These are phyloP conservation scores for Pseudogymnoascus sp. DNA, from an alignment of 2,329 filamentous ascomycete species.

Conservation along the genomic window DNA sequence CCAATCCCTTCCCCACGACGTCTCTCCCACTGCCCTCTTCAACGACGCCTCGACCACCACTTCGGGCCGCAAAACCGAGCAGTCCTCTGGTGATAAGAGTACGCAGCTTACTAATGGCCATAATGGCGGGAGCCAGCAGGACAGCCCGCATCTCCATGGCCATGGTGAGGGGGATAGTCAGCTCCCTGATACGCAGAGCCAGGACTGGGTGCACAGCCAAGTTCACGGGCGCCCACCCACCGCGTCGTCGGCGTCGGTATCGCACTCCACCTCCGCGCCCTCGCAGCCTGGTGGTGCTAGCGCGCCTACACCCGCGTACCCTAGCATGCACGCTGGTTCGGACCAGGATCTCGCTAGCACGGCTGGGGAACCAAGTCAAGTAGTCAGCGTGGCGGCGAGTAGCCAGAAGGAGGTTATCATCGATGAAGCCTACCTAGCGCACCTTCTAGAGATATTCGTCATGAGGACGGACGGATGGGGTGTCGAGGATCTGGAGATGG, in stretches of 20 bases:
- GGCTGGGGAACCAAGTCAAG: not conserved
- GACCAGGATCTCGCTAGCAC: not conserved
- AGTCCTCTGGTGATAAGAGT: conserved; percentile 58
- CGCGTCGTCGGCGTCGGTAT: not conserved
- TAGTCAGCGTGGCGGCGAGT: not conserved
- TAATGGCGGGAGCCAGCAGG: conserved; percentile 20
- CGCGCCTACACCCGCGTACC: conserved; percentile 19
- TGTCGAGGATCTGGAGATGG: conserved; percentile 91
- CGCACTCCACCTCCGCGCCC: not conserved
- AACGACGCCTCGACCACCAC: conserved; percentile 89
- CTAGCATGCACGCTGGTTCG: conserved; percentile 11
- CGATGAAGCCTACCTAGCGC: conserved; percentile 30
- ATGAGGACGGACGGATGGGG: conserved; percentile 30
- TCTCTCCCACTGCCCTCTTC: conserved; percentile 49
- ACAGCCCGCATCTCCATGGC: conserved; percentile 20
- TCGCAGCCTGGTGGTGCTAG: not conserved
- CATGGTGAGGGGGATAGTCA: conserved; percentile 24
- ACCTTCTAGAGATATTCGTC: conserved; percentile 19
- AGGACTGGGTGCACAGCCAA: not conserved
- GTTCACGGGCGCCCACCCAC: not conserved
- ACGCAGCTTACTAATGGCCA: conserved; percentile 65
- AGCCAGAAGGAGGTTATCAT: conserved; percentile 29
- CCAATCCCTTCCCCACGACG: conserved; percentile 47
- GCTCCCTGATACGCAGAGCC: conserved; percentile 43
- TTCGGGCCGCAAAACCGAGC: conserved; percentile 71